A percentile compares a stretch with the other conserved stretches of the same genome.
phyloP scores from a whole-genome alignment of 345 rosid genomes.

The Brassica cretica region DNA sequence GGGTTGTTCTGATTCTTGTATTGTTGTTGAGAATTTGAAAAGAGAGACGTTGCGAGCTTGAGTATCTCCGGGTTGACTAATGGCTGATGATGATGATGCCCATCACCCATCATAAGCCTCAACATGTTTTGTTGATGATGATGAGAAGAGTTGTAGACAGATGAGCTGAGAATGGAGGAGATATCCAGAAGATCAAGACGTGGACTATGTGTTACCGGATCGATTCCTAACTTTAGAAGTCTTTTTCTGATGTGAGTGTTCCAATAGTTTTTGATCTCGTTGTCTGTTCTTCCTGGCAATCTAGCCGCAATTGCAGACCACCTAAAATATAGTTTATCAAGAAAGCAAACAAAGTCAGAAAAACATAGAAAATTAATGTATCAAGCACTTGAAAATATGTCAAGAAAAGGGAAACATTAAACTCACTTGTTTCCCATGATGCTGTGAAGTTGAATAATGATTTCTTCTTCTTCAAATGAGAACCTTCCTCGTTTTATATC shows the following conservation, averaged over 20 bases:
- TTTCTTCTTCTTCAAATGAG: conserved; percentile 73
- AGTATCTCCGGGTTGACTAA: conserved; percentile 35
- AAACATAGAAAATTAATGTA: background rate
- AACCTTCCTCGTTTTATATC: conserved; percentile 84
- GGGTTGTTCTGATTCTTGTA: conserved; percentile 22
- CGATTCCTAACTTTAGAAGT: conserved; percentile 77
- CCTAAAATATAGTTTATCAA: conserved; percentile 40
- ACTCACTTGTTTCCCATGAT: conserved; percentile 82
- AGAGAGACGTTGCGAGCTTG: conserved; percentile 36
- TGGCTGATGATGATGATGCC: conserved; percentile 17
- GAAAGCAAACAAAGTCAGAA: background rate
- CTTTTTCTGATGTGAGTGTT: conserved; percentile 81
- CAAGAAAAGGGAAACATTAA: background rate
- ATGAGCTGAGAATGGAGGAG: conserved; percentile 45
- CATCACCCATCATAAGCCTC: conserved; percentile 37
- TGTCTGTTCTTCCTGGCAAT: conserved; percentile 85
- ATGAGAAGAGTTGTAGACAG: conserved; percentile 40
- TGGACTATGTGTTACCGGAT: conserved; percentile 78
- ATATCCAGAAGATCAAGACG: conserved; percentile 64
- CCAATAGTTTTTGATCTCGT: conserved; percentile 89
- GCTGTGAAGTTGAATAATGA: conserved; percentile 68
- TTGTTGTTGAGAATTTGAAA: conserved; percentile 16
- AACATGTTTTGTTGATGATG: conserved; percentile 39
- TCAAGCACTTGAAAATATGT: background rate
- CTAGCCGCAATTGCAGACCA: conserved; percentile 90